These are phyloP conservation scores for Aspergillus pseudoglaucus DNA, from an alignment of 2,329 filamentous ascomycete species.

Conservation along the genomic window DNA sequence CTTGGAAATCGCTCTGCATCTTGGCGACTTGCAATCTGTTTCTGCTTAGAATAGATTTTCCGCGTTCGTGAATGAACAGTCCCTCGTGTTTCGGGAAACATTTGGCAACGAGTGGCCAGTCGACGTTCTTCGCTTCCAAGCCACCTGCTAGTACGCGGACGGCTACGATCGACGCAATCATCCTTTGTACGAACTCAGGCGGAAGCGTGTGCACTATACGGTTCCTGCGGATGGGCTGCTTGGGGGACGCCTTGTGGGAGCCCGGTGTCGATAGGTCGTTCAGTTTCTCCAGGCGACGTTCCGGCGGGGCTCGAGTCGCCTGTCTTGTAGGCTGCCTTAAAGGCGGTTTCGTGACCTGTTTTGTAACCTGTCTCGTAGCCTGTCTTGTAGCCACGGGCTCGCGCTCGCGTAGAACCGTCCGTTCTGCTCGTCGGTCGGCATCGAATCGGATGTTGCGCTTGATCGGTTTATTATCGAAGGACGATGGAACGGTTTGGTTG, in stretches of 20 bases:
- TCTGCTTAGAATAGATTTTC: slow-evolving; percentile 30
- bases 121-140: slow-evolving; percentile 33
- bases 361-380: not conserved
- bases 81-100: slow-evolving; percentile 37
- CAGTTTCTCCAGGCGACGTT: slow-evolving; percentile 23
- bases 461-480: slow-evolving; percentile 27
- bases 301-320: slow-evolving; percentile 3
- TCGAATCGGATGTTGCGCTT: slow-evolving; percentile 29
- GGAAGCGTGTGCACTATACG: slow-evolving; percentile 19
- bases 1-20: slow-evolving; percentile 43
- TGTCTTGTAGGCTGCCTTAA: not conserved
- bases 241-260: slow-evolving; percentile 5
- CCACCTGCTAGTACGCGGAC: slow-evolving; percentile 42
- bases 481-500: slow-evolving; percentile 28
- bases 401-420: not conserved
- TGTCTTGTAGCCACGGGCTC: not conserved
- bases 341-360: not conserved
- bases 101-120: slow-evolving; percentile 40
- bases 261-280: slow-evolving; percentile 12
- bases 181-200: slow-evolving; percentile 23
- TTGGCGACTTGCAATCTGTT: slow-evolving; percentile 36
- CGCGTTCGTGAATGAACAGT: slow-evolving; percentile 33
- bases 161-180: slow-evolving; percentile 39
- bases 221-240: slow-evolving; percentile 17
- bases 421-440: slow-evolving; percentile 12